Conservation (phyloP, 495 filamentous ascomycete genomes). For the Delitschia confertaspora region DNA sequence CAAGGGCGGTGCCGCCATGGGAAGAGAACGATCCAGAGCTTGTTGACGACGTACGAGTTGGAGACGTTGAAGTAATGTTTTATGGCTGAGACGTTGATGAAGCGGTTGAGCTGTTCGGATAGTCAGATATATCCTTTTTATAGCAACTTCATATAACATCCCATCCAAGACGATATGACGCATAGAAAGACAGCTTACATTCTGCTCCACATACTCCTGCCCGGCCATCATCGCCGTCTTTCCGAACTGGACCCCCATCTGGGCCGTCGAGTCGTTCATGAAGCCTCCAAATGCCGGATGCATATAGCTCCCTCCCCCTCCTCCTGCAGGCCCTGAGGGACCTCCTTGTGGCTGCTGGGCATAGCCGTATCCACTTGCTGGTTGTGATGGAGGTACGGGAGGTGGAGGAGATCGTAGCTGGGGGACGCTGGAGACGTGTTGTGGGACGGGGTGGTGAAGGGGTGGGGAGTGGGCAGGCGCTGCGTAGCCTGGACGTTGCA, state of each 20-base stretch:
- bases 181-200: slow-evolving; percentile 48
- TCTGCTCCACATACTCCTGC: slow-evolving; percentile 87
- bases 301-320: slow-evolving; percentile 42
- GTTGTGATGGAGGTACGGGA: slow-evolving; percentile 55
- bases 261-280: slow-evolving; percentile 91
- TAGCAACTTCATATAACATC: slow-evolving; percentile 1
- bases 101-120: slow-evolving; percentile 67
- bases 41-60: slow-evolving; percentile 37
- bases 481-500: slow-evolving; percentile 75
- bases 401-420: slow-evolving; percentile 95
- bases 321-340: slow-evolving; percentile 35
- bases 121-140: slow-evolving; percentile 11
- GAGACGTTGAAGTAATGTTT: slow-evolving; percentile 43
- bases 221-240: slow-evolving; percentile 82
- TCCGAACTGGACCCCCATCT: slow-evolving; percentile 91
- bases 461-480: slow-evolving; percentile 79
- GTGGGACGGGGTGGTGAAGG: slow-evolving; percentile 94
- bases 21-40: slow-evolving; percentile 73
- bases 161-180: neutral
- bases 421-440: slow-evolving; percentile 98
- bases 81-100: slow-evolving; percentile 61
- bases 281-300: slow-evolving; percentile 75
- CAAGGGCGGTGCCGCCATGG: slow-evolving; percentile 96
- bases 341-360: slow-evolving; percentile 65
- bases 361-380: slow-evolving; percentile 66